Evolutionary conservation across 2,329 filamentous ascomycete species (phyloP).

Genomic region (Shiraia bambusicola): DNA sequence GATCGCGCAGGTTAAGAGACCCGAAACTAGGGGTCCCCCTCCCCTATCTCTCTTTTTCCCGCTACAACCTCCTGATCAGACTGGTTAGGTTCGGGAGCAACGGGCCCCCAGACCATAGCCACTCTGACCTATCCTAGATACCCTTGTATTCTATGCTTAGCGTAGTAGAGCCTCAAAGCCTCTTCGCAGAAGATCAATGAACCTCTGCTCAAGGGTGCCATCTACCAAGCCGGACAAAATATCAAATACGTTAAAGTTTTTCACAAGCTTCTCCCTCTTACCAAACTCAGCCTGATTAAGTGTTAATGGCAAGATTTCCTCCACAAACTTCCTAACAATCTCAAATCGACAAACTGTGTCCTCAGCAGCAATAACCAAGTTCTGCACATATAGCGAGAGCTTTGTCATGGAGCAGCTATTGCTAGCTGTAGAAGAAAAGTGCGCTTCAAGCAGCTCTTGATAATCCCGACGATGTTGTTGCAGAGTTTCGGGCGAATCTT

Average conservation of each 20-base stretch:
- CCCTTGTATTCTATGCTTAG: slow-evolving; percentile 1
- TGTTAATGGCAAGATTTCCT: slow-evolving; percentile 1
- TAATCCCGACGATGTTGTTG: not conserved
- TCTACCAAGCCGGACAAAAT: slow-evolving; percentile 1
- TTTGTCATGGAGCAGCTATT: not conserved
- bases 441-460: not conserved
- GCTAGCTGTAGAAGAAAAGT: not conserved
- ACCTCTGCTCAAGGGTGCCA: slow-evolving; percentile 1
- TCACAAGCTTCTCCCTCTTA: not conserved
- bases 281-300: not conserved
- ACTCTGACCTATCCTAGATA: too few relatives aligned
- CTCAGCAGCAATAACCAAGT: slow-evolving; percentile 1
- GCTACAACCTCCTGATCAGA: too few relatives aligned
- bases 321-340: slow-evolving; percentile 1
- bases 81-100: too few relatives aligned
- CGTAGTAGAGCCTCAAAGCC: not conserved
- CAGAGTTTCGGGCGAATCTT: not conserved
- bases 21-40: too few relatives aligned
- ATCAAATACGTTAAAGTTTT: not conserved
- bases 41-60: too few relatives aligned
- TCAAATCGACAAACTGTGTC: slow-evolving; percentile 1
- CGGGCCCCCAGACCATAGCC: too few relatives aligned
- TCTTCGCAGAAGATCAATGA: not conserved
- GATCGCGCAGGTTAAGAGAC: too few relatives aligned
- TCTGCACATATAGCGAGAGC: slow-evolving; percentile 1